Conservation (phyloP, 2,329 filamentous ascomycete genomes). For the Colletotrichum limetticola region DNA sequence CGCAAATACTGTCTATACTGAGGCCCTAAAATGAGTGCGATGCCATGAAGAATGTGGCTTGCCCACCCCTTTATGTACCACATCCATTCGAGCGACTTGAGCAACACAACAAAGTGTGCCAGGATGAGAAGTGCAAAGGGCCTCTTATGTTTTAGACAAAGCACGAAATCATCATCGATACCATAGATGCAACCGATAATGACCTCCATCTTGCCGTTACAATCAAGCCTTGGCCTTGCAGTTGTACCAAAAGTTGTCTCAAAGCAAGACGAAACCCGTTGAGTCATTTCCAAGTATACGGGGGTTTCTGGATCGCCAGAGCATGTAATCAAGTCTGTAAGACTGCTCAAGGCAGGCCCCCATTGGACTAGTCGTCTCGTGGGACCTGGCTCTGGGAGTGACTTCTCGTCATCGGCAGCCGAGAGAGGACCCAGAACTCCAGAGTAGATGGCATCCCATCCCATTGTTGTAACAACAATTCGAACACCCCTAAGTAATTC, state of each 20-base stretch:
- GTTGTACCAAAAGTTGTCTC: slow-evolving; percentile 25
- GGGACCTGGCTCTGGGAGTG: neutral
- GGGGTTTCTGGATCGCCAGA: neutral
- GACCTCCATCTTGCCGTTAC: slow-evolving; percentile 26
- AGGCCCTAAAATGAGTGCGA: slow-evolving; percentile 13
- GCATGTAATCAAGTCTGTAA: slow-evolving; percentile 14
- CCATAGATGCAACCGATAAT: slow-evolving; percentile 34
- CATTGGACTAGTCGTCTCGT: slow-evolving; percentile 23
- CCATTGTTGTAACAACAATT: slow-evolving; percentile 34
- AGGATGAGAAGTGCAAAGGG: slow-evolving; percentile 33
- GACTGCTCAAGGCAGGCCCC: slow-evolving; percentile 26
- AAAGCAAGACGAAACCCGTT: slow-evolving; percentile 8
- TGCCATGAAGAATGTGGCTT: slow-evolving; percentile 24
- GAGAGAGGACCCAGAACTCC: slow-evolving; percentile 20
- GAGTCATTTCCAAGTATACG: slow-evolving; percentile 1
- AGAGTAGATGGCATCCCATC: slow-evolving; percentile 32
- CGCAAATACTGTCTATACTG: slow-evolving; percentile 25
- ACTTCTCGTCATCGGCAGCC: neutral
- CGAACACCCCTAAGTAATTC: slow-evolving; percentile 35
- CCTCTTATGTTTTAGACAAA: slow-evolving; percentile 27
- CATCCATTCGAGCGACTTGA: slow-evolving; percentile 32
- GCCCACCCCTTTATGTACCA: slow-evolving; percentile 39
- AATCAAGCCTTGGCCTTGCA: slow-evolving; percentile 3
- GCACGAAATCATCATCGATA: slow-evolving; percentile 22
- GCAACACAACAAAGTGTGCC: slow-evolving; percentile 35